A percentile compares a stretch with the other conserved stretches of the same genome.
These are phyloP conservation scores for Naematelia encephala DNA, from an alignment of 768 basidiomycete genomes.

Conservation along the genomic window DNA sequence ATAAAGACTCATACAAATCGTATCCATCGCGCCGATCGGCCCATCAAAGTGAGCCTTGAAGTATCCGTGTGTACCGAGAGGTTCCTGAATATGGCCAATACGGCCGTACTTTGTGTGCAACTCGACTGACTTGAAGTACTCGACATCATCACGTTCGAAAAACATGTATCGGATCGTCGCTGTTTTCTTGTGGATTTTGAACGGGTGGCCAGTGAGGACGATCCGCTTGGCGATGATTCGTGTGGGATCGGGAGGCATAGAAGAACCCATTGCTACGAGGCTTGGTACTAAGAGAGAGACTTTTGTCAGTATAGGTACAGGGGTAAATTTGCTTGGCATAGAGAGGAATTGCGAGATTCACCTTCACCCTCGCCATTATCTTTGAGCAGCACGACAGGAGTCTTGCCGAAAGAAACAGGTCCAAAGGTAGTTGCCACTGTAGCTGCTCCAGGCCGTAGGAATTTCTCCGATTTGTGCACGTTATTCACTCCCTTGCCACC, in stretches of 20 bases:
- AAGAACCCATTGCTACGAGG: slow-evolving; percentile 84
- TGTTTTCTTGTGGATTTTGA: slow-evolving; percentile 94
- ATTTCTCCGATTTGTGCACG: slow-evolving; percentile 94
- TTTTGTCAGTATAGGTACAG: slow-evolving; percentile 16
- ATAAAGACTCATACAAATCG: slow-evolving; percentile 90
- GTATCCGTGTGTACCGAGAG: slow-evolving; percentile 94
- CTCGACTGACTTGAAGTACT: slow-evolving; percentile 90
- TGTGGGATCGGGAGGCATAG: slow-evolving; percentile 84
- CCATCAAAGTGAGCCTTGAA: slow-evolving; percentile 96
- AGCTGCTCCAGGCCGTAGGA: slow-evolving; percentile 68
- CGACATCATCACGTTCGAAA: slow-evolving; percentile 86
- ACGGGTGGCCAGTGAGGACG: slow-evolving; percentile 90
- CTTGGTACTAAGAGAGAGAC: slow-evolving; percentile 47
- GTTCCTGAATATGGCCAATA: slow-evolving; percentile 75
- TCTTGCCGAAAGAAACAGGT: slow-evolving; percentile 80
- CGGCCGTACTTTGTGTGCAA: slow-evolving; percentile 88
- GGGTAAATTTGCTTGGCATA: slow-evolving; percentile 1
- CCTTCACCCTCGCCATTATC: slow-evolving; percentile 66
- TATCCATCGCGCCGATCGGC: slow-evolving; percentile 92
- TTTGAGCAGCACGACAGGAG: slow-evolving; percentile 71
- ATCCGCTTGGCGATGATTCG: slow-evolving; percentile 90
- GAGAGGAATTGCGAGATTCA: slow-evolving; percentile 47
- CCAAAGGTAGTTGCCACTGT: slow-evolving; percentile 84
- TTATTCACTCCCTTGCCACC: slow-evolving; percentile 92
- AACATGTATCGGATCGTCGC: slow-evolving; percentile 99